Conservation (phyloP, 306 rosid species). For the Trichosanthes cucumerina region DNA sequence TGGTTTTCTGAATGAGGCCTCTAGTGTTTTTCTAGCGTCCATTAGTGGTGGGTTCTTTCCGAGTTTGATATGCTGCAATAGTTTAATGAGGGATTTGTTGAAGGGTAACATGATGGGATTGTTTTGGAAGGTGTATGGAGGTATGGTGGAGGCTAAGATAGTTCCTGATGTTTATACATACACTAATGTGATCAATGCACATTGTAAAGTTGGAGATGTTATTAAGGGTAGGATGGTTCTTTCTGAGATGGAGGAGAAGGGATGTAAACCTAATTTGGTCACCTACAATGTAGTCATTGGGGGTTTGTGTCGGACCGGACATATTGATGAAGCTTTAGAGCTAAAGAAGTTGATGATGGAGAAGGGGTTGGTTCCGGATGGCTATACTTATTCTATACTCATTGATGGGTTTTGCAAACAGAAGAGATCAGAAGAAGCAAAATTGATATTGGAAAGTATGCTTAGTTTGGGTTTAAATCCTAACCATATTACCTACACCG, state of each 20-base stretch:
- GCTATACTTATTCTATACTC: slow-evolving; percentile 20
- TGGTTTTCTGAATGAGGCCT: slow-evolving; percentile 32
- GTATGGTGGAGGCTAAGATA: slow-evolving; percentile 28
- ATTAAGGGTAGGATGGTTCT: slow-evolving; percentile 24
- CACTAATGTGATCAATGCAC: slow-evolving; percentile 30
- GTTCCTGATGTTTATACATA: slow-evolving; percentile 32
- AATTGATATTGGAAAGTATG: slow-evolving; percentile 21
- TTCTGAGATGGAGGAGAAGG: slow-evolving; percentile 38
- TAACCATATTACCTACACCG: slow-evolving; percentile 14
- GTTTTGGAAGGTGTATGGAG: slow-evolving; percentile 42
- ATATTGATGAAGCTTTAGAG: slow-evolving; percentile 24
- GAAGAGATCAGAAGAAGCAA: slow-evolving; percentile 26
- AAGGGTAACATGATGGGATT: slow-evolving; percentile 22
- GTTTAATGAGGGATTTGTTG: slow-evolving; percentile 31
- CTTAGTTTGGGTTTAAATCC: slow-evolving; percentile 23
- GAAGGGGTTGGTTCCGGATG: slow-evolving; percentile 27
- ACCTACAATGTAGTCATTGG: slow-evolving; percentile 21
- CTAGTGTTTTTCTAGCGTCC: slow-evolving; percentile 26
- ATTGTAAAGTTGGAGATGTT: slow-evolving; percentile 32
- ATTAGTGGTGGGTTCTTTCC: slow-evolving; percentile 26
- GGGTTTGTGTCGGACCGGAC: slow-evolving; percentile 29
- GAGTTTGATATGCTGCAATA: slow-evolving; percentile 24
- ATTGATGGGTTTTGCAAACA: slow-evolving; percentile 29
- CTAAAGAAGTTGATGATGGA: slow-evolving; percentile 19
- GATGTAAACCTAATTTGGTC: slow-evolving; percentile 22